phyloP scores from a whole-genome alignment of 2,329 filamentous ascomycete species.

The Sporothrix variecibatus region DNA sequence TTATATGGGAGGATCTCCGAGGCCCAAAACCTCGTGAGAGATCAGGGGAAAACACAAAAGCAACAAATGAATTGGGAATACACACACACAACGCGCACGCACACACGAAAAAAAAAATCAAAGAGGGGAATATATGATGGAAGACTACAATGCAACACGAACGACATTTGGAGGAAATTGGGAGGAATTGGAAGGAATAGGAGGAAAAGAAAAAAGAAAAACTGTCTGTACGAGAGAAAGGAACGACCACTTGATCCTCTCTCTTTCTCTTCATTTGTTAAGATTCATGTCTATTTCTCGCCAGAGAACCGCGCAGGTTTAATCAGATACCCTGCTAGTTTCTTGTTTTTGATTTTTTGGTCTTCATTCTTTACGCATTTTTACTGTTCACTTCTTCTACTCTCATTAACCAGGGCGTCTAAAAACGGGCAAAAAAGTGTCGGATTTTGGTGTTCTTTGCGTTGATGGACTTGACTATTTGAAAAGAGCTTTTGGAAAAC shows the following conservation, averaged over 20 bases:
- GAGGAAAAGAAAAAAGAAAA: background rate
- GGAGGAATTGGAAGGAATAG: background rate
- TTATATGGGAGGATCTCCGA: conserved; percentile 7
- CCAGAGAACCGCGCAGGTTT: conserved; percentile 6
- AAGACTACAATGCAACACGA: background rate
- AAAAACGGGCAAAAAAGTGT: background rate
- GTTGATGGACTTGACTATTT: too few relatives aligned
- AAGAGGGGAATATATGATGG: background rate
- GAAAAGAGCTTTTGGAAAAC: too few relatives aligned
- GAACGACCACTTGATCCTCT: background rate
- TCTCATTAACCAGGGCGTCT: background rate
- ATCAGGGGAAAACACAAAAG: background rate
- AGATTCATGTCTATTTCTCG: conserved; percentile 12
- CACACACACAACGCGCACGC: background rate
- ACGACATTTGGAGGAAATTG: background rate
- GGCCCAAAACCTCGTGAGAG: background rate
- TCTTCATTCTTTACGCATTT: background rate
- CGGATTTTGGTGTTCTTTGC: background rate
- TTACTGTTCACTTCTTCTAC: background rate
- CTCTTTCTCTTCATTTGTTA: background rate
- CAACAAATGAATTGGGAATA: background rate
- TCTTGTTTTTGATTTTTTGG: background rate
- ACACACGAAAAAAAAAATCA: background rate
- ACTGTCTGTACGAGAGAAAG: background rate
- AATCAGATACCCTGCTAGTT: conserved; percentile 5